Evolutionary conservation across 345 rosid species (phyloP).

Genomic region (Salix viminalis): DNA sequence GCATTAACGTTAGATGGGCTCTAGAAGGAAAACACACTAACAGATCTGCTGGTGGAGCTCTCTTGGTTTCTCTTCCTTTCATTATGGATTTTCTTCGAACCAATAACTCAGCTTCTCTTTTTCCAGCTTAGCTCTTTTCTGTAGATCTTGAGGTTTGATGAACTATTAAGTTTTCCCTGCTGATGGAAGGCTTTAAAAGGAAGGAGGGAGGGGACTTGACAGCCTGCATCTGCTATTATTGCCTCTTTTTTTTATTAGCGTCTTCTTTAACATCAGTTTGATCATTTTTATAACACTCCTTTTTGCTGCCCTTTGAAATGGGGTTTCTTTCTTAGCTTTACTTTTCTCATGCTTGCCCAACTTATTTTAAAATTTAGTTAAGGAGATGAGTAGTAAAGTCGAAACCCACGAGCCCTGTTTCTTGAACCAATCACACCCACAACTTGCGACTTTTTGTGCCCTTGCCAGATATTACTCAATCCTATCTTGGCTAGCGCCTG

Average conservation of each 20-base stretch:
- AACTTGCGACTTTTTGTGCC: constrained; percentile 16
- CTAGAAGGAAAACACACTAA: constrained; percentile 83
- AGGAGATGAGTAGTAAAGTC: constrained; percentile 13
- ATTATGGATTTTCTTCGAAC: constrained; percentile 30
- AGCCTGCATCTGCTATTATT: constrained; percentile 23
- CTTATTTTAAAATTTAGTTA: constrained; percentile 1
- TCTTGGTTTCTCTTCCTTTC: constrained; percentile 62
- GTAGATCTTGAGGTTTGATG: constrained; percentile 19
- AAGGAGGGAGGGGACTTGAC: constrained; percentile 26
- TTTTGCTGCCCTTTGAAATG: constrained; percentile 34
- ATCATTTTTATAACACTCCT: constrained; percentile 16
- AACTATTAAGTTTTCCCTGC: constrained; percentile 15
- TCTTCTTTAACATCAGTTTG: constrained; percentile 21
- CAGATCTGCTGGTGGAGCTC: constrained; percentile 67
- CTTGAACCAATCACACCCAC: constrained; percentile 43
- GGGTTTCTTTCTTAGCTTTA: constrained; percentile 32
- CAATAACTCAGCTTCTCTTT: constrained; percentile 2
- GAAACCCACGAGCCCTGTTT: constrained; percentile 47
- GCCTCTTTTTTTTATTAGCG: not conserved
- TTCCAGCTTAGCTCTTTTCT: not conserved
- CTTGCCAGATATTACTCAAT: constrained; percentile 14
- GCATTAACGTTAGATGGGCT: constrained; percentile 58
- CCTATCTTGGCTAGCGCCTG: not conserved
- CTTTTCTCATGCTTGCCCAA: constrained; percentile 18
- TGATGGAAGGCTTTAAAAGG: constrained; percentile 22